These are phyloP conservation scores for Didymella arachidicola DNA, from an alignment of 2,329 filamentous ascomycete genomes.

Conservation along the genomic window DNA sequence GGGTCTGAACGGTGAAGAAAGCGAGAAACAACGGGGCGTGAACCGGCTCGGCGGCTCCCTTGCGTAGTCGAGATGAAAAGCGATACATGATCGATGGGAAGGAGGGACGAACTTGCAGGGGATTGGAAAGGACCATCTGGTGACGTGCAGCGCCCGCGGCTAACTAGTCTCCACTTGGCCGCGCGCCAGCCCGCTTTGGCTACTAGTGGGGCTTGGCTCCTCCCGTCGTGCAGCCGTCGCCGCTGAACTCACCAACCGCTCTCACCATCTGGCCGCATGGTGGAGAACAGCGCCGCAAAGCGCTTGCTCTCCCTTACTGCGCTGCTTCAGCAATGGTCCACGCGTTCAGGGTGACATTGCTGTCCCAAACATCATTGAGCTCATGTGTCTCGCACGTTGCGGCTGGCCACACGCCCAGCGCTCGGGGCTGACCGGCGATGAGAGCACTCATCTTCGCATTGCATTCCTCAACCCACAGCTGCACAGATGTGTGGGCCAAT, in stretches of 20 bases:
- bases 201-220: conserved; percentile 30
- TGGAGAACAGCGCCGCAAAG: conserved; percentile 24
- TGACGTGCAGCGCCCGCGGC: conserved; percentile 48
- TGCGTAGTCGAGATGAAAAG: conserved; percentile 26
- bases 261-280: conserved; percentile 24
- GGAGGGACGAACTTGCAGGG: conserved; percentile 31
- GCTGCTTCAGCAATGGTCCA: conserved; percentile 26
- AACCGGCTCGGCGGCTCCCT: conserved; percentile 29
- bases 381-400: conserved; percentile 50
- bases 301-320: conserved; percentile 29
- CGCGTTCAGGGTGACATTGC: conserved; percentile 42
- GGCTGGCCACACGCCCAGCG: conserved; percentile 33
- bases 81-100: conserved; percentile 30
- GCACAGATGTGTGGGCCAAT: conserved; percentile 31
- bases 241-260: conserved; percentile 30
- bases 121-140: conserved; percentile 35
- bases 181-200: conserved; percentile 29
- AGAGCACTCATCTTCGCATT: conserved; percentile 38
- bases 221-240: conserved; percentile 30
- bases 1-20: conserved; percentile 25
- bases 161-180: conserved; percentile 34
- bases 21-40: conserved; percentile 26
- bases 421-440: conserved; percentile 39
- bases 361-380: conserved; percentile 33
- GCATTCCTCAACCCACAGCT: conserved; percentile 46